Evolutionary conservation across 2,329 filamentous ascomycete genomes (phyloP).

Genomic region (Verticillium tricorpus): DNA sequence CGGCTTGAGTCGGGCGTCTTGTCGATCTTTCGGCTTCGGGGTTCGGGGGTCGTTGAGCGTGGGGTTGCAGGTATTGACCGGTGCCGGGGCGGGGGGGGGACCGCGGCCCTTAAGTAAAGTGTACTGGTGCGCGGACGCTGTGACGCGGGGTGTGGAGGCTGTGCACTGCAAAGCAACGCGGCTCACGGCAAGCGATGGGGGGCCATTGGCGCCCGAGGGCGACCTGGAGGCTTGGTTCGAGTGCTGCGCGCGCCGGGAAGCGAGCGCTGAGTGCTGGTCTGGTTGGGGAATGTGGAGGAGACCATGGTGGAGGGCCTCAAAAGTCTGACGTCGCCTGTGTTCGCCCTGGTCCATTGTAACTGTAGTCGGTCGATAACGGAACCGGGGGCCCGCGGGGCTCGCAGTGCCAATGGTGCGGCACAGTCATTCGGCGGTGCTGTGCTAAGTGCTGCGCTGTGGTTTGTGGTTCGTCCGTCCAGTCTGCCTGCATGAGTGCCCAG

Average conservation of each 20-base stretch:
- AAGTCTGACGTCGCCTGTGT: not conserved
- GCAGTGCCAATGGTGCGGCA: slow-evolving; percentile 5
- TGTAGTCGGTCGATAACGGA: not conserved
- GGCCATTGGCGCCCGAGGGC: not conserved
- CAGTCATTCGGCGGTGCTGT: not conserved
- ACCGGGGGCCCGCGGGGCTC: not conserved
- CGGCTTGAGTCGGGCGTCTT: not conserved
- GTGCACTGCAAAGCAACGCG: not conserved
- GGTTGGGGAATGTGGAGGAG: not conserved
- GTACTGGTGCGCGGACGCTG: not conserved
- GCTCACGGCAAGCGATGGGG: not conserved
- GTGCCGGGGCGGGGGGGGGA: not conserved
- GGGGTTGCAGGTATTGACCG: slow-evolving; percentile 6
- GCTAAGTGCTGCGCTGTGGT: not conserved
- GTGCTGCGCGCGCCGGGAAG: not conserved
- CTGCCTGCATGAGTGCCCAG: slow-evolving; percentile 14
- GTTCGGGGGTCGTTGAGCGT: slow-evolving; percentile 13
- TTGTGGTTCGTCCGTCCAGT: slow-evolving; percentile 1
- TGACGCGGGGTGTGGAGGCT: not conserved
- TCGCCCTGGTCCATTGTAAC: not conserved
- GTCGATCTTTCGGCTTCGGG: slow-evolving; percentile 9
- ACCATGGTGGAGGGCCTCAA: slow-evolving; percentile 11
- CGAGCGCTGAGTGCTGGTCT: not conserved
- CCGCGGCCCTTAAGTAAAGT: not conserved
- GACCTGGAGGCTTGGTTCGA: not conserved